Base-by-base conservation (phyloP, 805 yeast genomes). In the Candida dajiaensis region DNA sequence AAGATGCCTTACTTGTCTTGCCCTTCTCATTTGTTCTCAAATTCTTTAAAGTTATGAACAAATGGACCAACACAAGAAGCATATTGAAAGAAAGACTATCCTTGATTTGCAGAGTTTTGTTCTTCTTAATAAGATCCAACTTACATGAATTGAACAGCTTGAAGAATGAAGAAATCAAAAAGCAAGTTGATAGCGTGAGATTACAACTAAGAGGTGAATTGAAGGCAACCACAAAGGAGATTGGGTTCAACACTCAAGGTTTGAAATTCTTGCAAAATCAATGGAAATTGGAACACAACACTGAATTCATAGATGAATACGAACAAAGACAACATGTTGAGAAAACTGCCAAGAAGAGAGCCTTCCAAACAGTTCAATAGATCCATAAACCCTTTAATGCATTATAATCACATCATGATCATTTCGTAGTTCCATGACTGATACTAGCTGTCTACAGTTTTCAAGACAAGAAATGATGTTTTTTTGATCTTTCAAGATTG, bases 201-300 rank as follows among this genome's bases (percentile, higher is more conserved):
- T 62, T 64, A 9, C 78, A 78, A 53, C 69, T 94, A 46, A 74
- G 96, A 51, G 55, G 46, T 1, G 77, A 79, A 45, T 69, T 94
- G 44, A 66, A 68, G 41, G 56, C 61, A 3, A 78, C 79, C 19
- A 70, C 76, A 15, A 70, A 74, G 40, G 83, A 78, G 49, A 71
- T 94, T 40, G 98, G 97, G 10, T 83, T 76, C 69, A 94, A 94
- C 59, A 71, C 88, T 18, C 90, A 86, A 50, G 97, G 96, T 4
- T 70, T 94, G 63, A 78, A 76, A 55, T 85, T 79, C 56, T 65
- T 86, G 49, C 82, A 80, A 60, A 78, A 74, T 39, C 89, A 85
- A 64, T 90, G 97, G 96, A 78, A 80, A 49, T 65, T 82, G 59
- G 74, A 72, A 38, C 98, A 92, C 61, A 81, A 76, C 54, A 72